Percentiles rank a stretch among this genome's conserved stretches.
phyloP scores from a whole-genome alignment of 179 eudicot species.

The Spergularia azorica region DNA sequence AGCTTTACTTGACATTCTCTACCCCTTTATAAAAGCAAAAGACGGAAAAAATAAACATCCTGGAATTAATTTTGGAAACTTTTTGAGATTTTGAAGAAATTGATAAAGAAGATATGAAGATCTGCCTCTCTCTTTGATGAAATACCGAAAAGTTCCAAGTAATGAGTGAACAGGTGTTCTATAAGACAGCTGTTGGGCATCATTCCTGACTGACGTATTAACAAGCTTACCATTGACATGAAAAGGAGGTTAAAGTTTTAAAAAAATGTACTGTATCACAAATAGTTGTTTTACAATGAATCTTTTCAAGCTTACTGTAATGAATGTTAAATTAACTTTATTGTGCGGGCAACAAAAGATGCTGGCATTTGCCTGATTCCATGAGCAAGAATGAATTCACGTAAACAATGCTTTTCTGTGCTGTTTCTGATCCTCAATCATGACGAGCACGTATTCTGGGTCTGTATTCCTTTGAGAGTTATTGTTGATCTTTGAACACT shows the following conservation, averaged over 20 bases:
- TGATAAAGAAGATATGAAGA: too few relatives aligned
- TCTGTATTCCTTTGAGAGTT: too few relatives aligned
- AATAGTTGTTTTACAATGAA: background rate
- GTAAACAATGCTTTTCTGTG: too few relatives aligned
- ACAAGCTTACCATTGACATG: background rate
- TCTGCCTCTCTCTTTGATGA: background rate
- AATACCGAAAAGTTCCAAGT: background rate
- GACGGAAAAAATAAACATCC: too few relatives aligned
- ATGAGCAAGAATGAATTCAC: too few relatives aligned
- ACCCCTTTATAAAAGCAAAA: too few relatives aligned
- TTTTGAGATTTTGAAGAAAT: too few relatives aligned
- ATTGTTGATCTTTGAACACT: background rate
- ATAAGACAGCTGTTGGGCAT: background rate
- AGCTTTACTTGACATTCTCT: too few relatives aligned
- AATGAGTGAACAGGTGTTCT: background rate
- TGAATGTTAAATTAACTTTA: background rate
- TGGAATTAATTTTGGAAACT: too few relatives aligned
- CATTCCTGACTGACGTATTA: background rate
- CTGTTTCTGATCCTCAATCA: too few relatives aligned
- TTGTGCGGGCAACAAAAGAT: background rate
- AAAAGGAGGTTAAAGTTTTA: background rate
- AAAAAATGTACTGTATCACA: background rate
- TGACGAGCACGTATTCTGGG: too few relatives aligned
- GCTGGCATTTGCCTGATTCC: too few relatives aligned
- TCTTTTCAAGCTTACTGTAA: background rate